A percentile compares a stretch with the other conserved stretches of the same genome.
Evolutionary conservation across 768 basidiomycete species (phyloP).

Genomic region (Termitomyces sp.): DNA sequence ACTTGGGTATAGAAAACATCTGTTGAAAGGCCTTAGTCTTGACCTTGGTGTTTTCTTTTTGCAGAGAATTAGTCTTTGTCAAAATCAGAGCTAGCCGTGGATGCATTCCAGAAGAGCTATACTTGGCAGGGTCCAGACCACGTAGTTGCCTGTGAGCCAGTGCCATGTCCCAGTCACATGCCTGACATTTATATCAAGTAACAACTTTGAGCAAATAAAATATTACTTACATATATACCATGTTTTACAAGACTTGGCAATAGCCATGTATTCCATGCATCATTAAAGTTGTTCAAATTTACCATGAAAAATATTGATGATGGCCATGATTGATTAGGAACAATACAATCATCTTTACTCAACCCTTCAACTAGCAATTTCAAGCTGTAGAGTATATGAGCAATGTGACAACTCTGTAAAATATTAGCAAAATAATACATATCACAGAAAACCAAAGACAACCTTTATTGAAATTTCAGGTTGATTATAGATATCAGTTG

Average conservation of each 20-base stretch:
- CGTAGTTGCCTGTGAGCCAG: background rate
- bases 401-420: background rate
- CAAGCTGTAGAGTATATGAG: background rate
- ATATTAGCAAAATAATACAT: background rate
- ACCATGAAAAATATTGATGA: conserved; percentile 8
- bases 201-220: background rate
- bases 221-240: background rate
- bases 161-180: background rate
- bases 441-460: background rate
- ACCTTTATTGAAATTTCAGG: background rate
- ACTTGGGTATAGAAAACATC: background rate
- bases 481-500: background rate
- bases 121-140: background rate
- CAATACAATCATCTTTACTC: background rate
- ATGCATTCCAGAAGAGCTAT: background rate
- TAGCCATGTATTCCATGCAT: conserved; percentile 4
- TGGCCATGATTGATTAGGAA: conserved; percentile 1
- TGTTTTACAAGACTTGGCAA: conserved; percentile 3
- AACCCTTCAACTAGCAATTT: background rate
- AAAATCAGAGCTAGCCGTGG: background rate
- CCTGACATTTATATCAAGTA: background rate
- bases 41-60: background rate
- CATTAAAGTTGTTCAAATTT: background rate
- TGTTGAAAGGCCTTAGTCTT: background rate
- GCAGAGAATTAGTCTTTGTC: background rate